Conservation (phyloP, 257 asterid species). For the Rhazya stricta region DNA sequence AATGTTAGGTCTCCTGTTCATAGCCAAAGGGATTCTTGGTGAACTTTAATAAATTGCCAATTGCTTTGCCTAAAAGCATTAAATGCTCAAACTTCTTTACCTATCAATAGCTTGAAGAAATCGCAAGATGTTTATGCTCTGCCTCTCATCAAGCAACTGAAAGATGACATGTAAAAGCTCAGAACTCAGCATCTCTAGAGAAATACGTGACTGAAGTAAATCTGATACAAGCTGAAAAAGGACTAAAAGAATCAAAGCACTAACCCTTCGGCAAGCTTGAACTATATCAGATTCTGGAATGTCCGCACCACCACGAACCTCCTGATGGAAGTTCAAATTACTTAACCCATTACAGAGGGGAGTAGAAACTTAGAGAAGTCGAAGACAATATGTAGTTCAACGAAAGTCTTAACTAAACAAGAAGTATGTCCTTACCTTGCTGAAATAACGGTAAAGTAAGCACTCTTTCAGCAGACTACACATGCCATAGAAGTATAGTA, state of each 20-base stretch:
- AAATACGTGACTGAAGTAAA: neutral
- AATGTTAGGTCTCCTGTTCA: slow-evolving; percentile 76
- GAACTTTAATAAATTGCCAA: slow-evolving; percentile 1
- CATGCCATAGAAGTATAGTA: slow-evolving; percentile 82
- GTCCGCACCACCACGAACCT: slow-evolving; percentile 65
- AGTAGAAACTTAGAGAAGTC: neutral
- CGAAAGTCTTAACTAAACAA: neutral
- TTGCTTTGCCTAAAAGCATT: neutral
- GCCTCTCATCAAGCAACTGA: slow-evolving; percentile 92
- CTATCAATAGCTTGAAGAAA: slow-evolving; percentile 75
- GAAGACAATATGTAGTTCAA: too few relatives aligned
- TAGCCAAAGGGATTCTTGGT: slow-evolving; percentile 15
- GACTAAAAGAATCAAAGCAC: slow-evolving; percentile 25
- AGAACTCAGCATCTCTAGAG: neutral
- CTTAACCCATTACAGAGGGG: neutral
- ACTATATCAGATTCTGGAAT: slow-evolving; percentile 81
- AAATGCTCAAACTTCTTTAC: slow-evolving; percentile 25
- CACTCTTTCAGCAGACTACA: slow-evolving; percentile 72
- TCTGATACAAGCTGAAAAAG: neutral
- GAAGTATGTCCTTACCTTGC: slow-evolving; percentile 53
- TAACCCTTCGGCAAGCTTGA: slow-evolving; percentile 91
- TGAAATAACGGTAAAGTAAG: slow-evolving; percentile 70
- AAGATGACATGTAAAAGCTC: slow-evolving; percentile 4
- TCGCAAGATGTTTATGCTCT: slow-evolving; percentile 64
- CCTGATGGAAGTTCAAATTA: slow-evolving; percentile 43